Conservation (phyloP, 2,329 filamentous ascomycete species). For the Fusarium albidum region DNA sequence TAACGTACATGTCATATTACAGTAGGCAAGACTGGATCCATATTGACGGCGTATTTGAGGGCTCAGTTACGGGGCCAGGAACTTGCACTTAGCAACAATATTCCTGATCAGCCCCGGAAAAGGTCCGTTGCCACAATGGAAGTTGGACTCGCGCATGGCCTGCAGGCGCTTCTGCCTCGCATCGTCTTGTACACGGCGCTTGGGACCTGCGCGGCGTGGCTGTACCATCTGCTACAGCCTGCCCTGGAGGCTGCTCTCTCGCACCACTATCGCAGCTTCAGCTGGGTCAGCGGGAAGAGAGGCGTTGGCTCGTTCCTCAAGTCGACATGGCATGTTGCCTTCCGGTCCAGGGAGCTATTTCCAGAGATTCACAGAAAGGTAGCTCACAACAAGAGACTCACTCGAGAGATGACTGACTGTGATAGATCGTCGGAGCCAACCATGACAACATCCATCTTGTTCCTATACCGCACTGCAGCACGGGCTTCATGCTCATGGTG, state of each 20-base stretch:
- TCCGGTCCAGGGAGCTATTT: slow-evolving; percentile 16
- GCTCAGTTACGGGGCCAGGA: background rate
- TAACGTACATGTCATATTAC: no score
- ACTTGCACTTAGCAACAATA: background rate
- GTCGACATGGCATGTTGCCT: slow-evolving; percentile 15
- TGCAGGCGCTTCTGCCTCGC: slow-evolving; percentile 9
- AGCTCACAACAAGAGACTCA: background rate
- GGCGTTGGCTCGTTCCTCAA: slow-evolving; percentile 18
- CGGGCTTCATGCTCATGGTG: slow-evolving; percentile 24
- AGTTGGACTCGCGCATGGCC: background rate
- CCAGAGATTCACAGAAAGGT: slow-evolving; percentile 15
- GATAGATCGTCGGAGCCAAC: slow-evolving; percentile 14
- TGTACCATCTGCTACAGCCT: slow-evolving; percentile 17
- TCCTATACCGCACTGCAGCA: slow-evolving; percentile 22
- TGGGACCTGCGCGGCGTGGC: slow-evolving; percentile 15
- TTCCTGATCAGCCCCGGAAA: background rate
- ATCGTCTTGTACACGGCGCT: slow-evolving; percentile 11
- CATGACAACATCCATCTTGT: slow-evolving; percentile 21
- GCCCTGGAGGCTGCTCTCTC: slow-evolving; percentile 18
- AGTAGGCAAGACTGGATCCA: background rate
- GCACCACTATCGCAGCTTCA: slow-evolving; percentile 11
- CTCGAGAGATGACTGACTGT: background rate
- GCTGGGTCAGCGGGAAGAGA: slow-evolving; percentile 20
- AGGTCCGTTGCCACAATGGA: background rate
- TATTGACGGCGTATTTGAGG: background rate